A percentile compares a stretch with the other conserved stretches of the same genome.
phyloP scores from a whole-genome alignment of 106 monocot genomes.

The Phalaenopsis equestris region DNA sequence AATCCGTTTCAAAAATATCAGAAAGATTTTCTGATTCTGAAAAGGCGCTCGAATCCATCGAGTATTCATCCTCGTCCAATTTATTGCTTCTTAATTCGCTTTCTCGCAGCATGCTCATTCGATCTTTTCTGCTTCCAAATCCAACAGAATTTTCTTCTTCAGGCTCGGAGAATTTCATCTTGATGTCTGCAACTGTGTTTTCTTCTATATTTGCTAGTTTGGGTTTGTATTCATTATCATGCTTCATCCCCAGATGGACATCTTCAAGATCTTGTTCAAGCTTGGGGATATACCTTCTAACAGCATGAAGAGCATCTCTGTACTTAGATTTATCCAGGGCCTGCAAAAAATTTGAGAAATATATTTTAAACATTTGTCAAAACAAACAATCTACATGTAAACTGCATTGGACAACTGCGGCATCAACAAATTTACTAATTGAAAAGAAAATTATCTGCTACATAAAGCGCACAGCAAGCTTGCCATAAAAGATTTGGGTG shows the following conservation, averaged over 20 bases:
- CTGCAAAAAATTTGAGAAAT: conserved; percentile 26
- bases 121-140: conserved; percentile 5
- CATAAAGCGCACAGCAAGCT: not conserved
- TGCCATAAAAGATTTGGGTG: no score
- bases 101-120: conserved; percentile 8
- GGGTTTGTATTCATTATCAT: conserved; percentile 19
- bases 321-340: conserved; percentile 96
- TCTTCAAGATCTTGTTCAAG: conserved; percentile 74
- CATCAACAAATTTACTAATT: no score
- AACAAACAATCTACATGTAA: not conserved
- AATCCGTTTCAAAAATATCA: conserved; percentile 87
- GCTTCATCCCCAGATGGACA: conserved; percentile 41
- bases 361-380: not conserved
- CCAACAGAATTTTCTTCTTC: conserved; percentile 18
- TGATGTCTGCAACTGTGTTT: conserved; percentile 7
- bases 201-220: conserved; percentile 9
- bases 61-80: conserved; percentile 20
- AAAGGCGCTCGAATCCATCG: conserved; percentile 14
- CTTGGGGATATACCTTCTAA: conserved; percentile 64
- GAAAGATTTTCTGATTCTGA: conserved; percentile 86
- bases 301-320: conserved; percentile 57
- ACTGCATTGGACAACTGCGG: not conserved
- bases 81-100: conserved; percentile 5
- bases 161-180: not conserved
- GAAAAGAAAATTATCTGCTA: not conserved